Base-by-base conservation (phyloP, 768 basidiomycete genomes). In the Panaeolus papilionaceus region DNA sequence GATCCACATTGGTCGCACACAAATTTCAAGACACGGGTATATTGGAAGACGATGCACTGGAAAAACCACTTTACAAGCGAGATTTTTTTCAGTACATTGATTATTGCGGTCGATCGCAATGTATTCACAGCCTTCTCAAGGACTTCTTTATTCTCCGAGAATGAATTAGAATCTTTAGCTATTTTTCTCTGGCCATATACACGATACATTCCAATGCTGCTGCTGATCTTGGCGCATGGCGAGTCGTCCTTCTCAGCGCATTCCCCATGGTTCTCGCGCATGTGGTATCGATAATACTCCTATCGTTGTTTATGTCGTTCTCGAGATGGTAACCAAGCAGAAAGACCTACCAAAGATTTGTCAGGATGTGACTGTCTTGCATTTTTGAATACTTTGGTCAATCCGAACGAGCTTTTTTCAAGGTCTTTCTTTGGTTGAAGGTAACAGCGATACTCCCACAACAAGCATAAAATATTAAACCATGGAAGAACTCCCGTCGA, bases 101-200 rank as follows among this genome's bases (percentile, higher is more conserved):
- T 18, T 37, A 0, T 11, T 58, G 3, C 16, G 33, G 18, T 44
- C 14, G 5, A 5, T 4, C 9, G 33, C 54, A 33, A 12, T 33
- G 12, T 33, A 9, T n/a, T 58, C 7, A 33, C 14, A 37, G 2
- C 4, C 4, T 20, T 1, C 47, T 58, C 54, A 33, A 58, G 11
- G 12, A 2, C 54, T 58, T 58, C 54, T 37, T 58, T 58, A 12
- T 58, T 58, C 54, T 58, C 54, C 54, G 54, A 33, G 33, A 28
- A 33, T 58, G 26, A 58, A 58, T 58, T 33, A 33, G 54, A 58
- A 33, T 16, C 54, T 58, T 4, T 0, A 14, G 33, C 12, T 28
- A 16, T 12, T 58, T 33, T 58, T 58, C 6, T 58, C n/a, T 16
- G 11, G 28, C 54, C 14, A 16, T 7, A 58, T 58, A 28, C 33